Evolutionary conservation across 208 protist genomes (phyloP), one percentile per base, ranked within the genome.

Genomic region (Angomonas deanei): DNA sequence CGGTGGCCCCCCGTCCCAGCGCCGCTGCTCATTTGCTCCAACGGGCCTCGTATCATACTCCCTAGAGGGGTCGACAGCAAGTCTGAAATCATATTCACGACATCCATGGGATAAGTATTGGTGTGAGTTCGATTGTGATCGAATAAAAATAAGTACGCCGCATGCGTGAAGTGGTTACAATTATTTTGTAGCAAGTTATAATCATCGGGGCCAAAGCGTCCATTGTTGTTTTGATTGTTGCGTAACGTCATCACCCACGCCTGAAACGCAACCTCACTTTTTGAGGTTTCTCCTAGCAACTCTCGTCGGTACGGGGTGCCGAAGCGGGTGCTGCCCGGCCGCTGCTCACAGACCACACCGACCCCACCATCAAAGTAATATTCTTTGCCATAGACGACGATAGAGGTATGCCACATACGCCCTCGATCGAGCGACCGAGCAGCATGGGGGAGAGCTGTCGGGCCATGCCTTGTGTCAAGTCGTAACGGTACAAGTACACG

Each of bases 161-260:
- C 87, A 27, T 97, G 84, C 1, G 95, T 91, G 54, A 97, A 98
- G 74, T 96, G 84, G 72, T 98, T 98, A 76, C 95, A 98, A 80
- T 98, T 98, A 61, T 93, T 84, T 15, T 88, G 48, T 3, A 98
- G 56, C 13, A 98, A 60, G 70, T 88, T 74, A 66, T 98, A 98
- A 54, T 92, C 80, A 52, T 91, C 74, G 49, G 80, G 77, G 15
- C 85, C 82, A 64, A 93, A 95, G 48, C 38, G 26, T 13, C 6
- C 38, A 33, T 30, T 59, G 52, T 48, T 78, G 64, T 54, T 70
- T 32, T 42, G 11, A 42, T 4, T 27, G 4, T n/a, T 28, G 8
- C 42, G 47, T 23, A 64, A 17, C 53, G 76, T 61, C 39, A 59
- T 33, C 26, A 63, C 70, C 84, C 83, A 93, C 26, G 60, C 57